Conservation (phyloP, 768 basidiomycete species). For the Rhodotorula paludigena region DNA sequence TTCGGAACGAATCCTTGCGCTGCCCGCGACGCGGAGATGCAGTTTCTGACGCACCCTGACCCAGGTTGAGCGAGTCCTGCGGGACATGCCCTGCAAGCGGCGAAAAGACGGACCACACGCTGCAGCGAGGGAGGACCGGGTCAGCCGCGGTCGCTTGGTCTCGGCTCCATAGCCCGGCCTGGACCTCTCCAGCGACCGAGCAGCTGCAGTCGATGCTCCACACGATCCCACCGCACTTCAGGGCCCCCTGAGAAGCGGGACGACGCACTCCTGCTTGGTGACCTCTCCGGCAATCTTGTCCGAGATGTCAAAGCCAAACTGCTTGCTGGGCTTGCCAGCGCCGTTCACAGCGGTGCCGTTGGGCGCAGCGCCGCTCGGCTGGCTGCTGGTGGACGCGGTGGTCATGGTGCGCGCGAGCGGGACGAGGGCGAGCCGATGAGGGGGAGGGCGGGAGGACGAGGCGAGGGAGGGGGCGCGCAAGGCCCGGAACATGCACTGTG, state of each 20-base stretch:
- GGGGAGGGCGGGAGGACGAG: too few species aligned
- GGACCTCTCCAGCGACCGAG: neutral
- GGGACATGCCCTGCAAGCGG: constrained; percentile 54
- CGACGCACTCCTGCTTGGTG: constrained; percentile 5
- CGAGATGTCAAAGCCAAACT: constrained; percentile 11
- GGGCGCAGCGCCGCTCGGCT: neutral
- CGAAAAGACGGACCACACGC: constrained; percentile 78
- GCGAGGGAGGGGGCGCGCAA: too few species aligned
- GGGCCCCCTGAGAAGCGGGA: neutral
- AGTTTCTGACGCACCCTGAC: constrained; percentile 57
- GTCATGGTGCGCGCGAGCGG: neutral
- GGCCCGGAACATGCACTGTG: too few species aligned
- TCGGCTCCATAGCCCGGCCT: neutral
- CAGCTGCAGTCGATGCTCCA: neutral
- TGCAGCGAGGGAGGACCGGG: neutral
- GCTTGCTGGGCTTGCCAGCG: neutral
- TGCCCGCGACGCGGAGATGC: too few species aligned
- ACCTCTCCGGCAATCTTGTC: constrained; percentile 20
- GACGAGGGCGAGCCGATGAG: too few species aligned
- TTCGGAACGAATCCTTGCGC: too few species aligned
- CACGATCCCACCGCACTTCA: too few species aligned
- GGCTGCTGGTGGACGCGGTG: neutral
- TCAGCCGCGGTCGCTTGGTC: constrained; percentile 43
- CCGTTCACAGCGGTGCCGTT: neutral
- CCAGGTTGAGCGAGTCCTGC: constrained; percentile 87